These are phyloP conservation scores for Odontarrhena argentea DNA, from an alignment of 345 rosid species.

Conservation along the genomic window DNA sequence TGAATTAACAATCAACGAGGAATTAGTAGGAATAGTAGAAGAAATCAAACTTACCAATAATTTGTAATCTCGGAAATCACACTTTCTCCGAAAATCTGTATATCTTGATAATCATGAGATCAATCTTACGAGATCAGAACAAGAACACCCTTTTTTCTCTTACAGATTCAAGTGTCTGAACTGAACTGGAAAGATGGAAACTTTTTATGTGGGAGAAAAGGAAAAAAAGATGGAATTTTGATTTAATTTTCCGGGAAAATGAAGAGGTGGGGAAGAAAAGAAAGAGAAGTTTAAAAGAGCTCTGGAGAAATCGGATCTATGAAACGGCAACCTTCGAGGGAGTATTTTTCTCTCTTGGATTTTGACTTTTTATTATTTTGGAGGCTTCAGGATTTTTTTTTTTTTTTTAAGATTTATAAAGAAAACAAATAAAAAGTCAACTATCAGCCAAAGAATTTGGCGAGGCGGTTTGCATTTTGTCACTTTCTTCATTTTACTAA, in stretches of 20 bases:
- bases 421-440: constrained; percentile 43
- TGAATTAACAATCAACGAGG: neutral
- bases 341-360: constrained; percentile 35
- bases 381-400: constrained; percentile 9
- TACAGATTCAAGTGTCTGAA: constrained; percentile 15
- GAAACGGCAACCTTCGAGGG: constrained; percentile 30
- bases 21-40: neutral
- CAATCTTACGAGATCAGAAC: constrained; percentile 17
- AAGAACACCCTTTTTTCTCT: constrained; percentile 2
- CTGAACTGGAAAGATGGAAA: constrained; percentile 14
- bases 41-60: constrained; percentile 27
- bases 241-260: constrained; percentile 24
- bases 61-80: constrained; percentile 32
- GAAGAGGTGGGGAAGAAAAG: constrained; percentile 21
- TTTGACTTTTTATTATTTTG: constrained; percentile 40
- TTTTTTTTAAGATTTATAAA: constrained; percentile 3
- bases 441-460: constrained; percentile 39
- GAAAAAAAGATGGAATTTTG: constrained; percentile 9
- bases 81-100: constrained; percentile 32
- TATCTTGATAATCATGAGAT: constrained; percentile 31
- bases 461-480: constrained; percentile 39
- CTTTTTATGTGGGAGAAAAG: constrained; percentile 25
- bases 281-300: neutral
- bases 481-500: neutral
- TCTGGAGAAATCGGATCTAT: constrained; percentile 44